A percentile compares a stretch with the other conserved stretches of the same genome.
phyloP scores from a whole-genome alignment of 192 early-diverging fungal species.

The Backusella luteola region DNA sequence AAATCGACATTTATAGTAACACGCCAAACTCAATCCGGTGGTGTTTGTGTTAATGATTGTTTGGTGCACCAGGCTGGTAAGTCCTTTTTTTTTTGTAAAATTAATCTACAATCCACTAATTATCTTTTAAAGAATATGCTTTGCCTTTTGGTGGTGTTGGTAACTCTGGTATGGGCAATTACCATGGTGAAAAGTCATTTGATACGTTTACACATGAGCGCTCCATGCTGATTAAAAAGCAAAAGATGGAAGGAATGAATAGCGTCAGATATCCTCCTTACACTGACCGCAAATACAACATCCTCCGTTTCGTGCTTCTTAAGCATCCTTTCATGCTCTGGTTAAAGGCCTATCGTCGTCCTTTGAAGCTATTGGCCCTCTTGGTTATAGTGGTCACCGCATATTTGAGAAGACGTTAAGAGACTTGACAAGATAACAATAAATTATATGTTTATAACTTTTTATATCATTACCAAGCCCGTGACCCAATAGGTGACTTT shows the following conservation, averaged over 20 bases:
- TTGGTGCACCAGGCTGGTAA: constrained; percentile 65
- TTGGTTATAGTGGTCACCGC: not conserved
- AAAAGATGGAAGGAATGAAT: constrained; percentile 29
- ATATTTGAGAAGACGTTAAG: constrained; percentile 9
- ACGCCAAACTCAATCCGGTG: constrained; percentile 71
- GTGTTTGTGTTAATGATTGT: constrained; percentile 76
- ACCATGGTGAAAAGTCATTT: constrained; percentile 79
- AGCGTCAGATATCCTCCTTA: constrained; percentile 34
- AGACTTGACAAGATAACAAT: not conserved
- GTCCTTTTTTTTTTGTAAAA: not conserved
- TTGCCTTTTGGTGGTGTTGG: constrained; percentile 91
- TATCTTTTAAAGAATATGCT: constrained; percentile 17
- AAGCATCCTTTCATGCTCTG: constrained; percentile 11
- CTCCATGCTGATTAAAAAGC: constrained; percentile 48
- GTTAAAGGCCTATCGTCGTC: not conserved
- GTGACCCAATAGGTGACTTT: not conserved
- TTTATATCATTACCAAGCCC: not conserved
- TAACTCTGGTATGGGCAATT: constrained; percentile 79
- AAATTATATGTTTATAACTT: not conserved
- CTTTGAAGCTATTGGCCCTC: constrained; percentile 1
- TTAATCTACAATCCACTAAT: not conserved
- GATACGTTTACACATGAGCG: constrained; percentile 79
- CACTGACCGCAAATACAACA: constrained; percentile 11
- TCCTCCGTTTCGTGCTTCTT: constrained; percentile 22
- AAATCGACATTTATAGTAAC: constrained; percentile 43